Evolutionary conservation across 2,329 filamentous ascomycete genomes (phyloP), one percentile per base, ranked within the genome.

Genomic region (Trichophyton equinum): DNA sequence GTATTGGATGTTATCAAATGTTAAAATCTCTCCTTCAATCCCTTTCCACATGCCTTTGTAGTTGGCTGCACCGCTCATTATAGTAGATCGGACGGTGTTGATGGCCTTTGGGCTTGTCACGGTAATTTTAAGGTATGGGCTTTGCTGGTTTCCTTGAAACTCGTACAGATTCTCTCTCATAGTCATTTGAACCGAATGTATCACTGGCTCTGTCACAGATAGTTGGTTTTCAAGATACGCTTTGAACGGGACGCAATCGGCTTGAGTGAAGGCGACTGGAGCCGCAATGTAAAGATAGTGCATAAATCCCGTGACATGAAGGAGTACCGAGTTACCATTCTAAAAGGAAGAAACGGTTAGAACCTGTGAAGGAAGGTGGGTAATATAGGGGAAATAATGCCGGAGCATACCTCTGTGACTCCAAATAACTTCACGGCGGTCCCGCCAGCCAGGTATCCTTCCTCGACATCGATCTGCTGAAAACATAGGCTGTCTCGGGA

Each of bases 211-310:
- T 67, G 87, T 82, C 65, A 88, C 82, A n/a, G 84, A 87, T 57
- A 96, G 74, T 70, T 88, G 85, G 4, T 82, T 79, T 69, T 99
- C 91, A 38, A 99, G 82, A 69, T 85, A 97, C 3, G 83, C 78
- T 70, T 87, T 88, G 79, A 88, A 99, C 0, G 82, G 77, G 15
- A 85, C 80, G 72, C 90, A 91, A 71, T 99, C 91, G 47, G 85
- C 81, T 53, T 84, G 84, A 30, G 83, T 83, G 73, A 99, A 99
- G 27, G 84, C 82, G 7, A 91, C 78, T 0, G 94, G 94, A 0
- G 95, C 94, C 8, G 89, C 87, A 53, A 97, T 85, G 69, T 96
- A 99, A 61, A 99, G 84, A 71, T 99, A 99, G 73, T 99, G 94
- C 67, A 90, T 86, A 75, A 99, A 99, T 70, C 91, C 89, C 15